Conservation (phyloP, 2,329 filamentous ascomycete species). For the Penicillium concentricum region DNA sequence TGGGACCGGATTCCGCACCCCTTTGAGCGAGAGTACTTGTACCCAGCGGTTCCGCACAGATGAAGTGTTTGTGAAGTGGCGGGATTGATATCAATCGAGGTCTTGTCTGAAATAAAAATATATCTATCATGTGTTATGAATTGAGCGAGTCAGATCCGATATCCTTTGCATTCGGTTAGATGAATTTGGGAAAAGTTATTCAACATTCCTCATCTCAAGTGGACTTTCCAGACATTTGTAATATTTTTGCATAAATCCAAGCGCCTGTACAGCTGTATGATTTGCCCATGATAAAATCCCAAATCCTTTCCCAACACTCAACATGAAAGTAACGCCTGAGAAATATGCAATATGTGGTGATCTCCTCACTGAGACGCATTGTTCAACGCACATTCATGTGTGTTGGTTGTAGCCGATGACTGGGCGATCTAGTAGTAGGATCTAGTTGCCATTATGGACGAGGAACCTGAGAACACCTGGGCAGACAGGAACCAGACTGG, state of each 20-base stretch:
- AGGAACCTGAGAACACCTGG: neutral
- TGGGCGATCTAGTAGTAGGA: neutral
- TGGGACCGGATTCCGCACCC: constrained; percentile 73
- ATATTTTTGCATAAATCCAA: neutral
- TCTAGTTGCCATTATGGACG: neutral
- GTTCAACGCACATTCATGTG: neutral
- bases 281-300: constrained; percentile 1
- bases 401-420: neutral
- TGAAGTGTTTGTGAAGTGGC: constrained; percentile 77
- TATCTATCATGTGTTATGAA: constrained; percentile 23
- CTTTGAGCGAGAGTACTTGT: constrained; percentile 77
- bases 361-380: neutral
- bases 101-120: neutral
- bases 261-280: constrained; percentile 8
- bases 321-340: constrained; percentile 9
- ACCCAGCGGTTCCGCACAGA: constrained; percentile 82
- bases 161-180: neutral
- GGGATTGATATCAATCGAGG: constrained; percentile 46
- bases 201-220: neutral
- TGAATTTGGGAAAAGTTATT: neutral
- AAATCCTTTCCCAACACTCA: neutral
- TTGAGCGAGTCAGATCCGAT: constrained; percentile 2
- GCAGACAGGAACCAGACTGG: neutral
- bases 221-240: neutral
- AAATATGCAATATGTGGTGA: constrained; percentile 14